A percentile compares a stretch with the other conserved stretches of the same genome.
Conservation (phyloP, 139 green algal species). For the Marvania coccoides region DNA sequence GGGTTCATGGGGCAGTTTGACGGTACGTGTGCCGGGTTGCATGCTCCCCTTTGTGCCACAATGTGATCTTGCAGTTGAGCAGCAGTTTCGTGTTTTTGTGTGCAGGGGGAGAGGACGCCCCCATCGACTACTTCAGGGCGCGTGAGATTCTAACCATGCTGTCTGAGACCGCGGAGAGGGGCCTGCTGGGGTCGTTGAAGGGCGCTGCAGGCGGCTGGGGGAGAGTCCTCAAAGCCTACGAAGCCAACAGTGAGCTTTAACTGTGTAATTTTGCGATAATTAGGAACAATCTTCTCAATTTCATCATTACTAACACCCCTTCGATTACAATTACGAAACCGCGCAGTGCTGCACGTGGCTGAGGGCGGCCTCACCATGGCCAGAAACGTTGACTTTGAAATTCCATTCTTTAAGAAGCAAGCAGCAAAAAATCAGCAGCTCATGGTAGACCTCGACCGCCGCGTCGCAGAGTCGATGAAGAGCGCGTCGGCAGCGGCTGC, state of each 20-base stretch:
- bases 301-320: neutral
- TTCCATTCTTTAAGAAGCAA: constrained; percentile 61
- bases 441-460: constrained; percentile 53
- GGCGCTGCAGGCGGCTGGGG: constrained; percentile 61
- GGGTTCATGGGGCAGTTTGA: constrained; percentile 24
- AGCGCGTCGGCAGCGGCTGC: constrained; percentile 36
- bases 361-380: constrained; percentile 50
- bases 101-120: constrained; percentile 32
- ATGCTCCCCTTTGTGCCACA: neutral
- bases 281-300: neutral
- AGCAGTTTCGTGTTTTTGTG: neutral
- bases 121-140: constrained; percentile 48
- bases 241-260: constrained; percentile 40
- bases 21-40: constrained; percentile 3
- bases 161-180: constrained; percentile 42
- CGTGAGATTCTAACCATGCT: constrained; percentile 48
- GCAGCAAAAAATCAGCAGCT: constrained; percentile 28
- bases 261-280: neutral
- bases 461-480: constrained; percentile 45
- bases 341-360: constrained; percentile 53
- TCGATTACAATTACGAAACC: neutral
- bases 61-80: neutral
- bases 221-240: constrained; percentile 63
- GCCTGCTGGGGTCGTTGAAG: constrained; percentile 55
- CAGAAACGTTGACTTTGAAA: constrained; percentile 69